Percentiles rank a stretch among this genome's conserved stretches.
phyloP scores from a whole-genome alignment of 768 basidiomycete species.

The Leccinum pellstonianum region DNA sequence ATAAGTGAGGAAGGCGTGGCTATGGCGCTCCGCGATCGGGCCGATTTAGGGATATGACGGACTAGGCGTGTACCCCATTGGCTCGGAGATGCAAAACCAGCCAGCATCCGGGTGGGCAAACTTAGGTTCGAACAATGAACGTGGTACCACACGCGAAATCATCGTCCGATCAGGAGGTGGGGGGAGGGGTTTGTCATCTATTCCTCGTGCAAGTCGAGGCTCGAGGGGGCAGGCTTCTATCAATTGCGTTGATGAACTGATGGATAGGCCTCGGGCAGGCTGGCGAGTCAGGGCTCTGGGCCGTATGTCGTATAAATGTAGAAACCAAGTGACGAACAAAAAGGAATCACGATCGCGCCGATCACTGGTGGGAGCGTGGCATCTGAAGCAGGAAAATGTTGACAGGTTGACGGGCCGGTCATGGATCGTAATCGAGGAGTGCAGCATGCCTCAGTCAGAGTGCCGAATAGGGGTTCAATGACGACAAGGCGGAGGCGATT shows the following conservation, averaged over 20 bases:
- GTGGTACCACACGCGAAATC: neutral
- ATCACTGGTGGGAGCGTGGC: neutral
- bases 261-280: neutral
- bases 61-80: neutral
- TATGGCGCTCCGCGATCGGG: neutral
- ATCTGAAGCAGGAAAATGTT: neutral
- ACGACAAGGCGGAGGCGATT: neutral
- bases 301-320: constrained; percentile 2
- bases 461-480: neutral
- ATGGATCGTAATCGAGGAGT: neutral
- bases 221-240: constrained; percentile 2
- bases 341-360: neutral
- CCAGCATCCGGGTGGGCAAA: constrained; percentile 4
- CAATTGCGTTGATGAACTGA: constrained; percentile 9
- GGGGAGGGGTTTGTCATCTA: constrained; percentile 1
- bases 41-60: neutral
- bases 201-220: neutral
- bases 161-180: neutral
- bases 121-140: constrained; percentile 9
- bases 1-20: neutral
- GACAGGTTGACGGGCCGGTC: neutral
- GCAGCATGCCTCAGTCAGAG: neutral
- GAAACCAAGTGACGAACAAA: constrained; percentile 4
- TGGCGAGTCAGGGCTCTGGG: constrained; percentile 11
- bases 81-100: constrained; percentile 2